Conservation (phyloP, 2,329 filamentous ascomycete genomes). For the Cordyceps militaris region DNA sequence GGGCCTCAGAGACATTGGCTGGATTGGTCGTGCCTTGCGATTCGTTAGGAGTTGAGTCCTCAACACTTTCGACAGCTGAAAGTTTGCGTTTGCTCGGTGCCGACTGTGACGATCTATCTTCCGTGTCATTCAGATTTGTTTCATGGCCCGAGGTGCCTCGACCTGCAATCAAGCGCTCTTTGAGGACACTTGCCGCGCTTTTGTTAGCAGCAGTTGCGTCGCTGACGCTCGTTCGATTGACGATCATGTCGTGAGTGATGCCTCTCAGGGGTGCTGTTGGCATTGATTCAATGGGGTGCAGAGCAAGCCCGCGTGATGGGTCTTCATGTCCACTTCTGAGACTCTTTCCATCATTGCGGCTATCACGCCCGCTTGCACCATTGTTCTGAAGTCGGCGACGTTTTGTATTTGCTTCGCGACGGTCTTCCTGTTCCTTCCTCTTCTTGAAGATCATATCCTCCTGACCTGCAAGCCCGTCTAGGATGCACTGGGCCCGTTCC, state of each 20-base stretch:
- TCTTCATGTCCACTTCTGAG: conserved; percentile 27
- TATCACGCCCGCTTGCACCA: conserved; percentile 18
- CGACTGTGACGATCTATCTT: conserved; percentile 32
- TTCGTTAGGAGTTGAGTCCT: conserved; percentile 52
- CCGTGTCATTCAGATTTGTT: conserved; percentile 23
- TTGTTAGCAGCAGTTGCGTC: conserved; percentile 82
- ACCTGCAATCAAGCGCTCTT: conserved; percentile 61
- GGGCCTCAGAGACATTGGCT: conserved; percentile 46
- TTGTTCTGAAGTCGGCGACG: conserved; percentile 64
- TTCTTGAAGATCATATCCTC: conserved; percentile 90
- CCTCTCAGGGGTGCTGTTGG: conserved; percentile 46
- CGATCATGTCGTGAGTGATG: conserved; percentile 81
- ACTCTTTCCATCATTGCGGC: conserved; percentile 17
- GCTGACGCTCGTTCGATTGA: conserved; percentile 60
- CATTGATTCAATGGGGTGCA: conserved; percentile 40
- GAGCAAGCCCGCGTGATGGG: conserved; percentile 24
- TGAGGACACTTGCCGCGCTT: conserved; percentile 83
- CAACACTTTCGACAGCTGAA: conserved; percentile 56
- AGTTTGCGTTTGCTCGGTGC: conserved; percentile 71
- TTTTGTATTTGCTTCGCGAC: conserved; percentile 71
- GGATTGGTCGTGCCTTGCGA: conserved; percentile 38
- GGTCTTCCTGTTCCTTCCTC: conserved; percentile 78
- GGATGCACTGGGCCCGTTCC: conserved; percentile 76
- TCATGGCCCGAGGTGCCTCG: conserved; percentile 19
- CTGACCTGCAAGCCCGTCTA: conserved; percentile 81